Evolutionary conservation across 2,329 filamentous ascomycete species (phyloP).

Genomic region (Trichoderma sp.): DNA sequence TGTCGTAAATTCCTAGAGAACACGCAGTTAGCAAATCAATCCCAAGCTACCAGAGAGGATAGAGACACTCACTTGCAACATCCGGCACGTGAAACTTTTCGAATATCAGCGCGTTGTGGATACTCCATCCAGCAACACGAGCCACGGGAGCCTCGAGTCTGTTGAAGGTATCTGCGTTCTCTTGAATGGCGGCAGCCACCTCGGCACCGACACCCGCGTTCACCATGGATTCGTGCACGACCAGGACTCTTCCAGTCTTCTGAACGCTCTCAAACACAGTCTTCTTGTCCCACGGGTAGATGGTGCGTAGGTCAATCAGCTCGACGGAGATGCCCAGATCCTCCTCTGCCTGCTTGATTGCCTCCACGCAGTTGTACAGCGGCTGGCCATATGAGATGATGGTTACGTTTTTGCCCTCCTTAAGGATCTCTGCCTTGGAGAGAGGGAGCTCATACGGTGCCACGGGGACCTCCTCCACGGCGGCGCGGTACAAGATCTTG

Average conservation of each 20-base stretch:
- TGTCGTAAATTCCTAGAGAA: conserved; percentile 63
- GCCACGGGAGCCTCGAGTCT: conserved; percentile 80
- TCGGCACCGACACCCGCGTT: conserved; percentile 88
- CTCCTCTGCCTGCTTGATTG: conserved; percentile 70
- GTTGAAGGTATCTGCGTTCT: conserved; percentile 71
- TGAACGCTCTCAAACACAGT: conserved; percentile 77
- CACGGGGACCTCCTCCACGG: conserved; percentile 85
- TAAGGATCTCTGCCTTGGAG: conserved; percentile 80
- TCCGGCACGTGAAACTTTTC: conserved; percentile 83
- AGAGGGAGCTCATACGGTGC: conserved; percentile 79
- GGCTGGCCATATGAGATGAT: conserved; percentile 88
- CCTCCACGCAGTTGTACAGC: conserved; percentile 75
- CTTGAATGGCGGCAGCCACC: conserved; percentile 83
- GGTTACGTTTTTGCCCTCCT: conserved; percentile 75
- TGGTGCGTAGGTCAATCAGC: conserved; percentile 80
- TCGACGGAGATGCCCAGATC: conserved; percentile 75
- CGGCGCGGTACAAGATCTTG: conserved; percentile 86
- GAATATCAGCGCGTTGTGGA: conserved; percentile 74
- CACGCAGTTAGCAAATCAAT: conserved; percentile 17
- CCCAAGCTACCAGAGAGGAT: not conserved
- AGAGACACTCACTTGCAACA: conserved; percentile 68
- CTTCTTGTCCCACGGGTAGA: conserved; percentile 88
- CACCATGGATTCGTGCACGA: conserved; percentile 90
- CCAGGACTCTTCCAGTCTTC: conserved; percentile 81
- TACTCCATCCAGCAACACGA: conserved; percentile 85